A percentile compares a stretch with the other conserved stretches of the same genome.
Conservation (phyloP, 225 moss, liverwort and hornwort species). For the Ulota crispa region DNA sequence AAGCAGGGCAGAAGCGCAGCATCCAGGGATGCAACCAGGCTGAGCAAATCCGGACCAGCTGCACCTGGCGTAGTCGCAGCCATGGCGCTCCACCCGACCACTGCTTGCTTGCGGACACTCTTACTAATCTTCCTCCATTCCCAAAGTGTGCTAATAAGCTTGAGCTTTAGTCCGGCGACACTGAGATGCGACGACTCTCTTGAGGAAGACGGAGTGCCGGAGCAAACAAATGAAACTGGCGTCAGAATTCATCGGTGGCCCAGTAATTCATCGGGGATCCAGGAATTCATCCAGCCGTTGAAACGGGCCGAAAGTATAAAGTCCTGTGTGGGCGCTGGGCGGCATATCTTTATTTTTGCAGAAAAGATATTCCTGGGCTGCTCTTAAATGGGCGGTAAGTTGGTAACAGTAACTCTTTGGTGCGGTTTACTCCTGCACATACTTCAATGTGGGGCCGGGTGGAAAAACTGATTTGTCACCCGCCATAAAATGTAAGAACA, state of each 20-base stretch:
- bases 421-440: too few species aligned
- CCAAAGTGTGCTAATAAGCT: neutral
- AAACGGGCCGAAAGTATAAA: neutral
- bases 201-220: neutral
- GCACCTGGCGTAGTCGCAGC: constrained; percentile 24
- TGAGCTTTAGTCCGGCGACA: neutral
- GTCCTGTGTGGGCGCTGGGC: neutral
- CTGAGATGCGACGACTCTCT: too few species aligned
- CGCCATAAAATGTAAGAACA: too few species aligned
- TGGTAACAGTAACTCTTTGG: too few species aligned
- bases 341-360: neutral
- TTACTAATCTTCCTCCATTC: neutral
- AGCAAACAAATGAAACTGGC: neutral
- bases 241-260: neutral
- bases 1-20: constrained; percentile 75
- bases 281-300: too few species aligned
- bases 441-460: too few species aligned
- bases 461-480: too few species aligned
- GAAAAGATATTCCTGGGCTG: neutral
- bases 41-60: constrained; percentile 51
- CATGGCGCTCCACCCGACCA: constrained; percentile 8
- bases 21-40: constrained; percentile 75
- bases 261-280: neutral
- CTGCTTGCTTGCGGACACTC: neutral
- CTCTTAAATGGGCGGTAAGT: too few species aligned